phyloP scores from a whole-genome alignment of 371 early-diverging fungal genomes.

The Parasitella parasitica region DNA sequence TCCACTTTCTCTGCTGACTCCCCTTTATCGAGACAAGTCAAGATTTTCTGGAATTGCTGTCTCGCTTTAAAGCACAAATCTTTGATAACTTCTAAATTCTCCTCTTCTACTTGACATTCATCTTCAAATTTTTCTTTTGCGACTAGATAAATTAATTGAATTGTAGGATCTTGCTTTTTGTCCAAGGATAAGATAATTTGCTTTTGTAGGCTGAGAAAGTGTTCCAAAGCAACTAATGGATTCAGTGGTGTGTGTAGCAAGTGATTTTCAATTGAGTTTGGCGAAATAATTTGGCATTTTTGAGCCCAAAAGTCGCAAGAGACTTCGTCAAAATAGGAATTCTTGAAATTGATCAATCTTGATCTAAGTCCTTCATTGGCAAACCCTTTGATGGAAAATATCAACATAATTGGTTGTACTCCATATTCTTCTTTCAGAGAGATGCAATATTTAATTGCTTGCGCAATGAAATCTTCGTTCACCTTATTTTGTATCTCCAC shows the following conservation, averaged over 20 bases:
- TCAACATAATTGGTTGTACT: constrained; percentile 3
- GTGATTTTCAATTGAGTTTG: constrained; percentile 12
- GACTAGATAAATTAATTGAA: constrained; percentile 10
- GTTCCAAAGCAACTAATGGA: constrained; percentile 10
- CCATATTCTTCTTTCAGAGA: constrained; percentile 18
- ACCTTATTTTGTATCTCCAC: constrained; percentile 11
- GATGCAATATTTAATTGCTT: constrained; percentile 9
- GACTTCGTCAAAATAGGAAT: constrained; percentile 1
- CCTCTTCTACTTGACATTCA: constrained; percentile 19
- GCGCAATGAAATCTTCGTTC: constrained; percentile 2
- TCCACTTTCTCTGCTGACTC: not conserved
- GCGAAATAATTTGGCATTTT: constrained; percentile 13
- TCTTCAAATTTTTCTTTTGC: constrained; percentile 20
- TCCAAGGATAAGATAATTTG: constrained; percentile 7
- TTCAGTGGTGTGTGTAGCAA: constrained; percentile 9
- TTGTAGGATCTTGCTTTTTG: constrained; percentile 15
- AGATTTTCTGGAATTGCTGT: constrained; percentile 11
- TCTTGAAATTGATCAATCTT: constrained; percentile 4
- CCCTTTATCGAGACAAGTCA: not conserved
- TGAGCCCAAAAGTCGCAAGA: constrained; percentile 15
- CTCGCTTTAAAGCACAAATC: constrained; percentile 17
- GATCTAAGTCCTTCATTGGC: constrained; percentile 6
- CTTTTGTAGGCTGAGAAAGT: constrained; percentile 17
- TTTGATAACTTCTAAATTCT: constrained; percentile 11
- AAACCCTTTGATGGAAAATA: constrained; percentile 13